A percentile compares a stretch with the other conserved stretches of the same genome.
phyloP scores from a whole-genome alignment of 352 stramenopile species.

The Phytophthora macrochlamydospora region DNA sequence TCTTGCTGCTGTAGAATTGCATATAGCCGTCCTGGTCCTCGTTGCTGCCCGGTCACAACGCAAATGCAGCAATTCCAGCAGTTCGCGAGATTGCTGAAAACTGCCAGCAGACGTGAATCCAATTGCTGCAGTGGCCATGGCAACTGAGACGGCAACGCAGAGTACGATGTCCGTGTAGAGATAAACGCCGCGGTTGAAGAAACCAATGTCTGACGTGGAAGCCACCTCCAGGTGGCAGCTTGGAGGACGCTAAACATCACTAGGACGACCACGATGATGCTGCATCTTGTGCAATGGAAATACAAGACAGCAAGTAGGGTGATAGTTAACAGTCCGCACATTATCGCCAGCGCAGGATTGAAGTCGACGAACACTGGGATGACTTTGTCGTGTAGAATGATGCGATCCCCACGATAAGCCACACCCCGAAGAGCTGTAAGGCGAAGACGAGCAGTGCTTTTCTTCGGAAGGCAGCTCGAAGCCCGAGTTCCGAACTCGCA shows the following conservation, averaged over 20 bases:
- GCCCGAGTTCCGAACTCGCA: slow-evolving; percentile 32
- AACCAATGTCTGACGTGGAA: slow-evolving; percentile 40
- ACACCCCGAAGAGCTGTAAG: slow-evolving; percentile 14
- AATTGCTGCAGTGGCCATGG: no score
- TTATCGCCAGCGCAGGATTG: background rate
- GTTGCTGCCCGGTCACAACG: no score
- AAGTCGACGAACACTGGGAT: slow-evolving; percentile 13
- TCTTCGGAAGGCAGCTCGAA: background rate
- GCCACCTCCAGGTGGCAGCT: slow-evolving; percentile 33
- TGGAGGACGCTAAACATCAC: slow-evolving; percentile 37
- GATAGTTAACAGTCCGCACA: no score
- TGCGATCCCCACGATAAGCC: slow-evolving; percentile 26
- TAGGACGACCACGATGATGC: slow-evolving; percentile 23
- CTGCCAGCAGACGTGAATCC: no score
- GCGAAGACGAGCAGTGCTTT: no score
- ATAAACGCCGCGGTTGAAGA: slow-evolving; percentile 29
- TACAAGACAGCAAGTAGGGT: no score
- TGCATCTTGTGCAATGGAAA: background rate
- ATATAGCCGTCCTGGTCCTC: no score
- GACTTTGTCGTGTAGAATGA: slow-evolving; percentile 28
- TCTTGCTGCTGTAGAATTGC: background rate
- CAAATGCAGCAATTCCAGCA: no score
- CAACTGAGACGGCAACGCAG: slow-evolving; percentile 16
- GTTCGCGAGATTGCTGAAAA: no score
- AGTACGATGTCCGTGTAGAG: no score